Percentiles rank a stretch among this genome's conserved stretches.
phyloP scores from a whole-genome alignment of 768 basidiomycete species.

The Pleurotus citrinopileatus region DNA sequence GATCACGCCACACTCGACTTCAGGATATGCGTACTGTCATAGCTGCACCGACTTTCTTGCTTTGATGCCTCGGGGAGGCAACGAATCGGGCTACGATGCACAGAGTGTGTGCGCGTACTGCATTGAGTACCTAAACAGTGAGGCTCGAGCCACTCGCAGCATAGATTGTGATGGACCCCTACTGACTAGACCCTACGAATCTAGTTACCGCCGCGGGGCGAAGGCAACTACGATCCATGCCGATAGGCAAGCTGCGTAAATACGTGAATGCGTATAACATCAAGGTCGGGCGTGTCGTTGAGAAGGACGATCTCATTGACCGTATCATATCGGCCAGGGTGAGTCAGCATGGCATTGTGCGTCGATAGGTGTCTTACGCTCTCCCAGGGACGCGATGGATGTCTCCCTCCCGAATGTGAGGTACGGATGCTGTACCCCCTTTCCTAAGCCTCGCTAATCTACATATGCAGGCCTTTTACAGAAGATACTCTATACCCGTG shows the following conservation, averaged over 20 bases:
- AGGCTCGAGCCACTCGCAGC: slow-evolving; percentile 19
- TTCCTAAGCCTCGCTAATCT: neutral
- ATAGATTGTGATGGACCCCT: slow-evolving; percentile 8
- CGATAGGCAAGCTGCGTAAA: slow-evolving; percentile 61
- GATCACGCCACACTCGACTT: slow-evolving; percentile 6
- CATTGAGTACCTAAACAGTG: slow-evolving; percentile 67
- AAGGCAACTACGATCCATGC: slow-evolving; percentile 49
- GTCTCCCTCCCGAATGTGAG: slow-evolving; percentile 58
- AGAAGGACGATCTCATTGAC: slow-evolving; percentile 79
- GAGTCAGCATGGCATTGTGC: slow-evolving; percentile 18
- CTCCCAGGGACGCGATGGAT: slow-evolving; percentile 55
- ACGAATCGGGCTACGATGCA: slow-evolving; percentile 58
- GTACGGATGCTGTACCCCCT: slow-evolving; percentile 26
- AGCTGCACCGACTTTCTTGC: slow-evolving; percentile 77
- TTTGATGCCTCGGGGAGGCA: slow-evolving; percentile 62
- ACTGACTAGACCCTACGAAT: too few relatives aligned
- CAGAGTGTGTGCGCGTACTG: slow-evolving; percentile 72
- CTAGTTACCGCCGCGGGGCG: slow-evolving; percentile 70
- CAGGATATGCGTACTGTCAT: slow-evolving; percentile 72
- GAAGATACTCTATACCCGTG: slow-evolving; percentile 61
- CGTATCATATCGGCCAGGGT: slow-evolving; percentile 55
- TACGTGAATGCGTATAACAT: slow-evolving; percentile 74
- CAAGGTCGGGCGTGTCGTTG: slow-evolving; percentile 55
- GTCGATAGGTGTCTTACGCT: neutral
- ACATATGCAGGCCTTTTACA: slow-evolving; percentile 49